A percentile compares a stretch with the other conserved stretches of the same genome.
Evolutionary conservation across 139 green algal species (phyloP).

Genomic region (Trebouxia sp.): DNA sequence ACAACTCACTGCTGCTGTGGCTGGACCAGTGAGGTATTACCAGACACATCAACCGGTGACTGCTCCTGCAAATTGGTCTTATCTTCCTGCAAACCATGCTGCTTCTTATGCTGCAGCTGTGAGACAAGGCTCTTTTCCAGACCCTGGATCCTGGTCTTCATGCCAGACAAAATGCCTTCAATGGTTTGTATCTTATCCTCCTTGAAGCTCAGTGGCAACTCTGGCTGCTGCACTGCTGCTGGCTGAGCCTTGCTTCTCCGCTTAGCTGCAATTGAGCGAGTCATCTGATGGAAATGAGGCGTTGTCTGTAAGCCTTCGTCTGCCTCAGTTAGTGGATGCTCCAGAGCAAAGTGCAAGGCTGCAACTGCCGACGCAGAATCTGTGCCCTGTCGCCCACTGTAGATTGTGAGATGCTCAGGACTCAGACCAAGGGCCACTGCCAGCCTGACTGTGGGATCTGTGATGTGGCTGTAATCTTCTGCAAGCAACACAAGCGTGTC

Average conservation of each 20-base stretch:
- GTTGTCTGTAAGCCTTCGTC: constrained; percentile 35
- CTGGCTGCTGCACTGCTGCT: neutral
- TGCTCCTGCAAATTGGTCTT: neutral
- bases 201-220: constrained; percentile 19
- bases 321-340: constrained; percentile 50
- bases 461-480: constrained; percentile 32
- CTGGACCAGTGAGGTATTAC: neutral
- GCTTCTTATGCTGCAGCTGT: neutral
- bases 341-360: constrained; percentile 50
- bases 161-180: constrained; percentile 2
- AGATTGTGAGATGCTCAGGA: constrained; percentile 42
- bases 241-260: neutral
- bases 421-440: constrained; percentile 53
- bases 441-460: constrained; percentile 54
- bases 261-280: constrained; percentile 27
- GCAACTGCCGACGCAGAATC: constrained; percentile 39
- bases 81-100: neutral
- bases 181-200: constrained; percentile 13
- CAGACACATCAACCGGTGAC: neutral
- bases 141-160: neutral
- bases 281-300: constrained; percentile 36
- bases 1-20: neutral
- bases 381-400: constrained; percentile 46
- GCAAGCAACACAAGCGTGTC: neutral
- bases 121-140: constrained; percentile 9